phyloP scores from a whole-genome alignment of 2,329 filamentous ascomycete species.

The Penicillium psychrosexuale region DNA sequence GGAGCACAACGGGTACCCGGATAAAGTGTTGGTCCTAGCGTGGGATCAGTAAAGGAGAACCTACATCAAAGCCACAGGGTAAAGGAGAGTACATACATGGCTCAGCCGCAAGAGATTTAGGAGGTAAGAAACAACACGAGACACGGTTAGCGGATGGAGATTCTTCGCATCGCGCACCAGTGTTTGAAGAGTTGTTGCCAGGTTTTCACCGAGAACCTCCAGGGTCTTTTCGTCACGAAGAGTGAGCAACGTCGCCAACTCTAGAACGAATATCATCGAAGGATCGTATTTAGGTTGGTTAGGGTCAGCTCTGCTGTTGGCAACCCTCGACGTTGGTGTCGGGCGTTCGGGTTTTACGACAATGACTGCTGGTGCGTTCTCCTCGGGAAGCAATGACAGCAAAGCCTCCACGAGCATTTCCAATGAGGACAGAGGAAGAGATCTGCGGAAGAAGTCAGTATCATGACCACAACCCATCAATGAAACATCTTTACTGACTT shows the following conservation, averaged over 20 bases:
- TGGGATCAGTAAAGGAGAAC: conserved; percentile 13
- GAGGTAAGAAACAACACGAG: conserved; percentile 81
- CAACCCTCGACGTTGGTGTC: conserved; percentile 56
- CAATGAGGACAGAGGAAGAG: conserved; percentile 59
- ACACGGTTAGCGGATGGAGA: conserved; percentile 78
- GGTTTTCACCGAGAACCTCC: conserved; percentile 68
- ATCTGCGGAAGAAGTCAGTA: conserved; percentile 43
- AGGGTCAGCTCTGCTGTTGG: conserved; percentile 56
- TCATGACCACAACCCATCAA: conserved; percentile 4
- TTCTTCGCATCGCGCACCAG: conserved; percentile 75
- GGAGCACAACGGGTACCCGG: conserved; percentile 84
- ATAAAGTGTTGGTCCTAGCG: conserved; percentile 80
- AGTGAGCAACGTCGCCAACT: conserved; percentile 79
- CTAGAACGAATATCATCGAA: conserved; percentile 81
- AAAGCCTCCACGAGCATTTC: conserved; percentile 67
- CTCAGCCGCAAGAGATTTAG: conserved; percentile 76
- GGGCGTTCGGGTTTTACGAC: conserved; percentile 84
- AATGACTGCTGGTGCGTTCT: conserved; percentile 75
- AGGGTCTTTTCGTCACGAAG: conserved; percentile 72
- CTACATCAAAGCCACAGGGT: conserved; percentile 13
- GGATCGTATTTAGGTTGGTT: conserved; percentile 74
- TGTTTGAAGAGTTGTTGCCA: conserved; percentile 76
- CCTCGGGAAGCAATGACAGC: conserved; percentile 81
- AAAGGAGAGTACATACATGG: conserved; percentile 61
- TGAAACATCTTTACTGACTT: conserved; percentile 52